Conservation (phyloP, 768 basidiomycete genomes). For the Psilocybe tampanensis region DNA sequence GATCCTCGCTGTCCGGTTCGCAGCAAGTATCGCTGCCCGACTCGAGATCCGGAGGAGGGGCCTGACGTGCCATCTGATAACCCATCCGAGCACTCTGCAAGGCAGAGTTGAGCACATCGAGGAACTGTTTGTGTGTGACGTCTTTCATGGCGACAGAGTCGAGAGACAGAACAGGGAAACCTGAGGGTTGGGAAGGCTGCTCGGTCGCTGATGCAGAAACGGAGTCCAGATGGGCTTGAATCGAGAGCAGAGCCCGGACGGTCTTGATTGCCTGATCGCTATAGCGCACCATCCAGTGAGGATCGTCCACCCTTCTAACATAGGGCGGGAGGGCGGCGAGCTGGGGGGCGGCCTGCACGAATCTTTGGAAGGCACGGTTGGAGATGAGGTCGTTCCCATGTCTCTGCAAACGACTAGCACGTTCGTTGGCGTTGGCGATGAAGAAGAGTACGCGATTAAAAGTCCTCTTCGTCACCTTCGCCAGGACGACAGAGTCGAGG, state of each 20-base stretch:
- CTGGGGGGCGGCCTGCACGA: not conserved
- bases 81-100: too few relatives aligned
- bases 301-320: not conserved
- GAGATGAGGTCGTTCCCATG: not conserved
- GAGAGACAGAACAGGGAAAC: not conserved
- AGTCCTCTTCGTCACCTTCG: not conserved
- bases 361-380: not conserved
- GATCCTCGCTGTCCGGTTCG: not conserved
- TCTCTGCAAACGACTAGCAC: not conserved
- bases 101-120: not conserved
- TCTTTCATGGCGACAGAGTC: not conserved
- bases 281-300: not conserved
- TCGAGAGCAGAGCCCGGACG: not conserved
- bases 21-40: not conserved
- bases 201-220: not conserved
- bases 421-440: not conserved
- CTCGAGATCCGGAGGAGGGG: not conserved
- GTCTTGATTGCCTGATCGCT: conserved; percentile 6
- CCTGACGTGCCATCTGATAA: too few relatives aligned
- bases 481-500: not conserved
- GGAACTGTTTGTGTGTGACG: not conserved
- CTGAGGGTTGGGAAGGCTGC: not conserved
- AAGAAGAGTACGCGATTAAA: not conserved
- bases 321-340: not conserved
- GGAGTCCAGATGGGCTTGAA: not conserved